These are phyloP conservation scores for Capsella rubella DNA, from an alignment of 441 rosid genomes.

Conservation along the genomic window DNA sequence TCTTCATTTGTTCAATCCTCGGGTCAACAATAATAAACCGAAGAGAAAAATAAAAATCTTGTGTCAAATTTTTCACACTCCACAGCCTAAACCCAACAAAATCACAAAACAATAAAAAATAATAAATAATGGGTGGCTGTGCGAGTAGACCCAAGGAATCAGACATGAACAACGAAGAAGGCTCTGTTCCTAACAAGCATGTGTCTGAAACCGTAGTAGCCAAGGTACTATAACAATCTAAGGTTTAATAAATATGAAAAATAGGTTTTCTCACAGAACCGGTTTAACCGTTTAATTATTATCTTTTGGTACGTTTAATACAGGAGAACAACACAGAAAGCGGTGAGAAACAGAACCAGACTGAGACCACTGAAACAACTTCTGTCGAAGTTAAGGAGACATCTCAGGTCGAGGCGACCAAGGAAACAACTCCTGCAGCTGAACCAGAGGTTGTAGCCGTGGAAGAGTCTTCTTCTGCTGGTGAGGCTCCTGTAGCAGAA, in stretches of 20 bases:
- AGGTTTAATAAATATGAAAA: no score
- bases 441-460: conserved; percentile 38
- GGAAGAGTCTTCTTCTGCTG: conserved; percentile 35
- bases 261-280: conserved; percentile 1
- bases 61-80: conserved; percentile 27
- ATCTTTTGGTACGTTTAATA: conserved; percentile 6
- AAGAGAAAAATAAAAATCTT: conserved; percentile 26
- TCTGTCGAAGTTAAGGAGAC: conserved; percentile 41
- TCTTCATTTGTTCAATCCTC: conserved; percentile 40
- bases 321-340: conserved; percentile 43
- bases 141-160: conserved; percentile 59
- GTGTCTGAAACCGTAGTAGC: conserved; percentile 37
- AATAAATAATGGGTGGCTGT: conserved; percentile 59
- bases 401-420: conserved; percentile 34
- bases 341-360: conserved; percentile 34
- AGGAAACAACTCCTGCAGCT: conserved; percentile 30
- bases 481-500: conserved; percentile 3
- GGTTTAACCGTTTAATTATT: conserved; percentile 6
- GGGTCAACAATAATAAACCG: conserved; percentile 36
- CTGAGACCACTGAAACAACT: conserved; percentile 39
- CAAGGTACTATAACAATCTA: conserved; percentile 22
- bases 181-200: conserved; percentile 33
- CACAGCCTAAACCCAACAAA: conserved; percentile 44
- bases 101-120: conserved; percentile 8
- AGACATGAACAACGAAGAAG: conserved; percentile 45